These are phyloP conservation scores for Stephanocyclus meneghinianus DNA, from an alignment of 352 stramenopile genomes.

Conservation along the genomic window DNA sequence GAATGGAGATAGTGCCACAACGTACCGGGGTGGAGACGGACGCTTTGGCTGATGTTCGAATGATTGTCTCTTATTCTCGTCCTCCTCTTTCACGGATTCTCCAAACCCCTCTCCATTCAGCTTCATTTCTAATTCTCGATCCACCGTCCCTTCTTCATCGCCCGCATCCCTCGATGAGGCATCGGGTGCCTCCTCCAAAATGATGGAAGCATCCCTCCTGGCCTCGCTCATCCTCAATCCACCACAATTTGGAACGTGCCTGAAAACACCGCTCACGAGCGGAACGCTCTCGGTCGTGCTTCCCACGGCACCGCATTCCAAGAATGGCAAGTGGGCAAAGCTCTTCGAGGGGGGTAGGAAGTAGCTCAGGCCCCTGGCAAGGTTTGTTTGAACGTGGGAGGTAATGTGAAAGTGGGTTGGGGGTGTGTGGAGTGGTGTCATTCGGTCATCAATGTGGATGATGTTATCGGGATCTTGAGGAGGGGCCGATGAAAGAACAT, in stretches of 20 bases:
- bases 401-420: slow-evolving; percentile 32
- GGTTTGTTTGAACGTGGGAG: slow-evolving; percentile 38
- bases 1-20: slow-evolving; percentile 40
- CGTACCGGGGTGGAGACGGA: slow-evolving; percentile 39
- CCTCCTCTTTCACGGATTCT: background rate
- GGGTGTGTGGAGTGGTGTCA: slow-evolving; percentile 12
- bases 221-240: background rate
- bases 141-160: background rate
- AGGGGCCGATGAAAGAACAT: too few relatives aligned
- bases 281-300: slow-evolving; percentile 28
- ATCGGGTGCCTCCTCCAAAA: slow-evolving; percentile 1
- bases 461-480: too few relatives aligned
- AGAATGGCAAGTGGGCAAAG: slow-evolving; percentile 33
- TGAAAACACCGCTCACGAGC: slow-evolving; percentile 38
- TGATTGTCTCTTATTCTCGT: slow-evolving; percentile 3
- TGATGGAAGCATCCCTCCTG: background rate
- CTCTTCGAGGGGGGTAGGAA: slow-evolving; percentile 22
- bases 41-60: slow-evolving; percentile 21
- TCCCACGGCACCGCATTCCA: slow-evolving; percentile 40
- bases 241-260: slow-evolving; percentile 28
- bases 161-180: background rate
- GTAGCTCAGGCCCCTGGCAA: slow-evolving; percentile 29
- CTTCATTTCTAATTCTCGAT: background rate
- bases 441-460: background rate
- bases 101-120: slow-evolving; percentile 10